These are phyloP conservation scores for Phyllosticta citribraziliensis DNA, from an alignment of 2,329 filamentous ascomycete species.

Conservation along the genomic window DNA sequence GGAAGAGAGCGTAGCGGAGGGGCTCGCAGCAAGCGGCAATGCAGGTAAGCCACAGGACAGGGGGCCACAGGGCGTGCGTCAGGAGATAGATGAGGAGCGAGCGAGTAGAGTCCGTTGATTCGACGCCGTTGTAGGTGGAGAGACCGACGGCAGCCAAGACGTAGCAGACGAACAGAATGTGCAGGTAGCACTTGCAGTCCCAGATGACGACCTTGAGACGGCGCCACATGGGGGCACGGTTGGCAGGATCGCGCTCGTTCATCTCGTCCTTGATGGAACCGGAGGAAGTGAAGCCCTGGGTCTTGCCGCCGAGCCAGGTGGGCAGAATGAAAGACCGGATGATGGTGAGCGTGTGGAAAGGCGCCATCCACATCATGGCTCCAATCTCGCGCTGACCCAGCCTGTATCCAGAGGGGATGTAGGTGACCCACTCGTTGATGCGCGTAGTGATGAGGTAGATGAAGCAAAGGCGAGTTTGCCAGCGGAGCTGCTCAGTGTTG, in stretches of 20 bases:
- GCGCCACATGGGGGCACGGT: constrained; percentile 35
- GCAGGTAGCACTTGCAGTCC: constrained; percentile 48
- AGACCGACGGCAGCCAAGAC: constrained; percentile 40
- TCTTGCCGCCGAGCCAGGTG: constrained; percentile 43
- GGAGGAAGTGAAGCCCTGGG: constrained; percentile 51
- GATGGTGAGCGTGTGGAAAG: constrained; percentile 28
- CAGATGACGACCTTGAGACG: constrained; percentile 46
- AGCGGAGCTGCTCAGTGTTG: constrained; percentile 44
- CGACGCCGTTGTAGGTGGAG: constrained; percentile 26
- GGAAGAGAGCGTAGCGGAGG: constrained; percentile 5
- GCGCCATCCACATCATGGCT: constrained; percentile 54
- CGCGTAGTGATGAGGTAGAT: constrained; percentile 15
- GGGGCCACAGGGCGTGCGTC: constrained; percentile 54
- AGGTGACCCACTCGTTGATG: constrained; percentile 49
- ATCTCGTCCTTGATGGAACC: constrained; percentile 47
- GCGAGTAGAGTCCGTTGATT: constrained; percentile 30
- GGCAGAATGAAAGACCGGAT: constrained; percentile 15
- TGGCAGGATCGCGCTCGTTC: constrained; percentile 45
- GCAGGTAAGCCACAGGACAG: constrained; percentile 45
- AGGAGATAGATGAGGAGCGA: constrained; percentile 43
- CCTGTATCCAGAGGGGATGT: constrained; percentile 49
- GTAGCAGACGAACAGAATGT: constrained; percentile 39
- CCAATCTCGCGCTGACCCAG: constrained; percentile 48
- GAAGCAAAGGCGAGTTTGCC: constrained; percentile 44
- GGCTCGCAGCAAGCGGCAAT: constrained; percentile 2